phyloP scores from a whole-genome alignment of 2,329 filamentous ascomycete genomes.

The Fusarium foetens region DNA sequence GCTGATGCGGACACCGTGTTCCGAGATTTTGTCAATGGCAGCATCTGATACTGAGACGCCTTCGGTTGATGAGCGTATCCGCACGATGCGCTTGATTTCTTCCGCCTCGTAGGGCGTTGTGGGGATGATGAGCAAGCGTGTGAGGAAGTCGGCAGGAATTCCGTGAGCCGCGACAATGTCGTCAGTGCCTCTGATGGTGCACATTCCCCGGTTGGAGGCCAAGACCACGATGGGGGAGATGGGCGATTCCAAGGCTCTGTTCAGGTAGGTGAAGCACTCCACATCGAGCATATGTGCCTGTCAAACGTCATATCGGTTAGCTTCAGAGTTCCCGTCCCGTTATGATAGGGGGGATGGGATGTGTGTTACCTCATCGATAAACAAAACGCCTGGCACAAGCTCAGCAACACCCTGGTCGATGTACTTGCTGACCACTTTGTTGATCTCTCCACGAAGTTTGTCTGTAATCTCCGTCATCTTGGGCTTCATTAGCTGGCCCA shows the following conservation, averaged over 20 bases:
- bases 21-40: constrained; percentile 86
- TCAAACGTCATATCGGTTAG: constrained; percentile 40
- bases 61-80: constrained; percentile 84
- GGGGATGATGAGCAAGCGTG: constrained; percentile 93
- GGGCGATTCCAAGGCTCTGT: constrained; percentile 93
- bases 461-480: constrained; percentile 99
- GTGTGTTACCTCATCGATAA: constrained; percentile 89
- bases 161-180: constrained; percentile 89
- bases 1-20: constrained; percentile 88
- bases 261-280: constrained; percentile 98
- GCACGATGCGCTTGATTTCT: constrained; percentile 93
- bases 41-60: constrained; percentile 80
- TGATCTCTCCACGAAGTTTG: constrained; percentile 94
- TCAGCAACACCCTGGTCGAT: constrained; percentile 98
- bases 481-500: constrained; percentile 99
- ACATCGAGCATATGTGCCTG: constrained; percentile 99
- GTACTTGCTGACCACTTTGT: constrained; percentile 99
- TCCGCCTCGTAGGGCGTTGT: constrained; percentile 88
- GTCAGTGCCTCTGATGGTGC: constrained; percentile 87
- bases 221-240: constrained; percentile 98
- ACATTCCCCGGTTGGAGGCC: constrained; percentile 95
- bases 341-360: constrained; percentile 14
- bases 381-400: constrained; percentile 95
- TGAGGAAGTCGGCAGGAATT: constrained; percentile 91
- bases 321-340: constrained; percentile 31